These are phyloP conservation scores for Capsicum rhomboideum DNA, from an alignment of 257 asterid species.

Conservation along the genomic window DNA sequence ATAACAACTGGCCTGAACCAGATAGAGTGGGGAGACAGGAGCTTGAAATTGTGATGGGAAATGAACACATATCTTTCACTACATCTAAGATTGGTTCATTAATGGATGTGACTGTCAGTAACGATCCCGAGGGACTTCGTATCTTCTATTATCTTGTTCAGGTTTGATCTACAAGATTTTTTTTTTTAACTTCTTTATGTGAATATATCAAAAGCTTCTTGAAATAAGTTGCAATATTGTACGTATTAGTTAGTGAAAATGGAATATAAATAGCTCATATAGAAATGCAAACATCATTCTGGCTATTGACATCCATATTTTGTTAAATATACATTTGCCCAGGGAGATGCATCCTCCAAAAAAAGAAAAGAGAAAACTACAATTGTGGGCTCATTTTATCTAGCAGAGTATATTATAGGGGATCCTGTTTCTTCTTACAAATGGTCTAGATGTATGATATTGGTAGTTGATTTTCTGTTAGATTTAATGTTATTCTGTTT, in stretches of 20 bases:
- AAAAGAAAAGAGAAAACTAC: not conserved
- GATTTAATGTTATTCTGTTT: not conserved
- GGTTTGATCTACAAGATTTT: slow-evolving; percentile 23
- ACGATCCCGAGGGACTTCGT: slow-evolving; percentile 92
- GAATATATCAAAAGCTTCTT: not conserved
- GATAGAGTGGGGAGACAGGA: slow-evolving; percentile 99
- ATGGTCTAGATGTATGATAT: not conserved
- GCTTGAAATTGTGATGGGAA: slow-evolving; percentile 98
- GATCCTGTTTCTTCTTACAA: not conserved
- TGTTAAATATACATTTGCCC: not conserved
- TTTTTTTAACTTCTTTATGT: not conserved
- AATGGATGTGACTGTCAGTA: slow-evolving; percentile 83
- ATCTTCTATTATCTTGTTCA: slow-evolving; percentile 96
- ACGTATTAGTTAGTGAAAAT: not conserved
- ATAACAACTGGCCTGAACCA: slow-evolving; percentile 97
- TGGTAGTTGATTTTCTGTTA: too few species aligned
- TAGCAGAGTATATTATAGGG: not conserved
- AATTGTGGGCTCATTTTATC: not conserved
- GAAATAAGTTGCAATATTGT: not conserved
- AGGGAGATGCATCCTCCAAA: not conserved
- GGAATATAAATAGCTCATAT: not conserved
- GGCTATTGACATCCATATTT: not conserved
- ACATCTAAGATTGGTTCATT: slow-evolving; percentile 98
- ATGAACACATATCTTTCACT: slow-evolving; percentile 94
- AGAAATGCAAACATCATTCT: not conserved